Conservation (phyloP, 1,139 yeast species). For the Eremothecium cymbalariae region DNA sequence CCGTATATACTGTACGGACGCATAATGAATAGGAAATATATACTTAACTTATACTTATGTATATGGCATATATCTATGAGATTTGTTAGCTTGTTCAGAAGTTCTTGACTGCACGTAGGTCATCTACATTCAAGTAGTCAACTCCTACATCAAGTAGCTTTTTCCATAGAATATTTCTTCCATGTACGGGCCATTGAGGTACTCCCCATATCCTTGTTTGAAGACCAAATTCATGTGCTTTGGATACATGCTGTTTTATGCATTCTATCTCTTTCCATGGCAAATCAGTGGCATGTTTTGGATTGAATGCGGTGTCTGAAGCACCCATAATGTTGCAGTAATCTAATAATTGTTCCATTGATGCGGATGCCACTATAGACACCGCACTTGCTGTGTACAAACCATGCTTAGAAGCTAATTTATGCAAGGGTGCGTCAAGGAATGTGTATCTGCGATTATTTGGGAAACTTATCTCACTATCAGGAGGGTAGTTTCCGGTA, state of each 20-base stretch:
- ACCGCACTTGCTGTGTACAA: constrained; percentile 5
- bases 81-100: no score
- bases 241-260: constrained; percentile 25
- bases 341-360: constrained; percentile 16
- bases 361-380: constrained; percentile 23
- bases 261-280: constrained; percentile 23
- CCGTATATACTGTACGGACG: no score
- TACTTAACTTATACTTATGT: no score
- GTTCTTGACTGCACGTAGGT: constrained; percentile 23
- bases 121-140: constrained; percentile 42
- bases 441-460: constrained; percentile 29
- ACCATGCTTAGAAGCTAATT: constrained; percentile 10
- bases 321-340: constrained; percentile 11
- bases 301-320: constrained; percentile 5
- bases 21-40: no score
- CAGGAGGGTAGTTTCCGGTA: constrained; percentile 37
- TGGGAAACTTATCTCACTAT: constrained; percentile 13
- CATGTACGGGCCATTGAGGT: constrained; percentile 40
- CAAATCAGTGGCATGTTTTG: constrained; percentile 15
- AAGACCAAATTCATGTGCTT: constrained; percentile 35
- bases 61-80: no score
- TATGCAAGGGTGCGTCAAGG: constrained; percentile 33
- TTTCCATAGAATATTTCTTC: constrained; percentile 36
- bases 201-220: constrained; percentile 46
- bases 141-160: constrained; percentile 34